These are phyloP conservation scores for Bruguiera parviflora DNA, from an alignment of 345 rosid species.

Conservation along the genomic window DNA sequence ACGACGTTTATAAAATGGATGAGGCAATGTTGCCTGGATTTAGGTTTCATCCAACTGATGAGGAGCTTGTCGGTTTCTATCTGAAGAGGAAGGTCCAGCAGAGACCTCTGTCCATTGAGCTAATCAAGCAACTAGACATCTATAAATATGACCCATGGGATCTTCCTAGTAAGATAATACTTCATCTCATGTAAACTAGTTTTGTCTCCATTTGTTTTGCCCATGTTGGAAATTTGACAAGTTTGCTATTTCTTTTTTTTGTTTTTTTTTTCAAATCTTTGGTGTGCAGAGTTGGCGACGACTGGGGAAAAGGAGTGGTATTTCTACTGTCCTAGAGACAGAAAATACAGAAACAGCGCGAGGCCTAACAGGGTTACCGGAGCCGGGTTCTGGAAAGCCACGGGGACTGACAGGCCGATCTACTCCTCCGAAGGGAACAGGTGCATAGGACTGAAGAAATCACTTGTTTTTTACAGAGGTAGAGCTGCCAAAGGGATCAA, in stretches of 20 bases:
- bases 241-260: neutral
- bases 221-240: neutral
- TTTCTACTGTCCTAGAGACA: constrained; percentile 82
- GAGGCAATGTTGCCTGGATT: constrained; percentile 78
- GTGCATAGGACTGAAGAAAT: constrained; percentile 89
- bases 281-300: constrained; percentile 48
- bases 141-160: constrained; percentile 95
- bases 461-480: constrained; percentile 84
- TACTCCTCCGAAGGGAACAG: constrained; percentile 70
- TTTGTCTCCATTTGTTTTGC: neutral
- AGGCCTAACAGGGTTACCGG: constrained; percentile 87
- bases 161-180: constrained; percentile 63
- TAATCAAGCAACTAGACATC: constrained; percentile 85
- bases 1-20: constrained; percentile 49
- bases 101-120: constrained; percentile 60
- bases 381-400: constrained; percentile 93
- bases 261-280: neutral
- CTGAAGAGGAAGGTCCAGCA: constrained; percentile 72
- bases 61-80: constrained; percentile 85
- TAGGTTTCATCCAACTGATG: constrained; percentile 92
- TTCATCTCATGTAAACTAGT: neutral
- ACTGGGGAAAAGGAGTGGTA: constrained; percentile 91
- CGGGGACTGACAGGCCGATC: constrained; percentile 88
- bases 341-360: constrained; percentile 83
- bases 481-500: constrained; percentile 85